Base-by-base conservation (phyloP, 805 yeast species). In the Ogataea methylovora region DNA sequence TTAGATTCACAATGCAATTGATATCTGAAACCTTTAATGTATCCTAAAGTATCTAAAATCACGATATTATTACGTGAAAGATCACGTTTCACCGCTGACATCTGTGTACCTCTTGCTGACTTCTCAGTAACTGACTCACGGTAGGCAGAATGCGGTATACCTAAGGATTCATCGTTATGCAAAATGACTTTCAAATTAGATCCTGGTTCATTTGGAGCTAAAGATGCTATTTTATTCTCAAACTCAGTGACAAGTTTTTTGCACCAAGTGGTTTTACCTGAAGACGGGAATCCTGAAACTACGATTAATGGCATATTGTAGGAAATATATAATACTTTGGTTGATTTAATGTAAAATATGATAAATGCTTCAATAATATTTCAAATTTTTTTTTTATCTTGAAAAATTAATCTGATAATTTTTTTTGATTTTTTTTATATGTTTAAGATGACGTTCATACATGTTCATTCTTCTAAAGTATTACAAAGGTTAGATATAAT, bases 1-100 rank as follows among this genome's bases (percentile, higher is more conserved):
- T 88, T 90, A 25, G 95, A 88, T 56, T 92, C 98, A 57, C 97
- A 88, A 55, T 76, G 87, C 34, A 92, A 65, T 58, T 92, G 98
- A 58, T 92, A 92, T 40, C 98, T 66, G 55, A 88, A 87, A 0
- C 98, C 98, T 52, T 92, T 92, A 48, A 92, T 92, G 54, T 92
- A 92, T 27, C 84, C 78, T 48, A 87, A 65, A 2, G 92, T 74
- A 54, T 92, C 98, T 34, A 92, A 66, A 13, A 92, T 76, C 1
- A 92, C 97, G 20, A 92, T 68, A 15, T 73, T 78, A 21, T 70
- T 63, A 26, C 79, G 69, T 2, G 83, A 67, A 3, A 92, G 57
- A 42, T 82, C 85, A 43, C 97, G 68, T 49, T 86, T 85, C 13
- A 90, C 92, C 0, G 94, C 95, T 1, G 94, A 75, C 61, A 88